Percentiles rank a stretch among this genome's conserved stretches.
Conservation (phyloP, 495 filamentous ascomycete genomes). For the Letharia columbiana region DNA sequence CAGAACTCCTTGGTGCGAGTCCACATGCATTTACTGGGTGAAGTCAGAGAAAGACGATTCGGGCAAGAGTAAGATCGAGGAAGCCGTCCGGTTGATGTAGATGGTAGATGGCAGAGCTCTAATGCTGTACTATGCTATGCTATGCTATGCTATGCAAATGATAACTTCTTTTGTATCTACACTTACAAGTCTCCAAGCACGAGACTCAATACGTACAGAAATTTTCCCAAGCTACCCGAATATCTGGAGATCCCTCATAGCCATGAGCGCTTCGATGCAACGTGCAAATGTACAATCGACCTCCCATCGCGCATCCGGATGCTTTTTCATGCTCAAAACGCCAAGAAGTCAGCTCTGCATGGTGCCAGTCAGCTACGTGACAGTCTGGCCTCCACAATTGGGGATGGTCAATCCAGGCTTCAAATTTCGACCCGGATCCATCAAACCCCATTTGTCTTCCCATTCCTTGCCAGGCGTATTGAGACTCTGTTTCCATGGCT, state of each 20-base stretch:
- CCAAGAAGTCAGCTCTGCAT: slow-evolving; percentile 3
- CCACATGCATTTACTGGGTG: slow-evolving; percentile 34
- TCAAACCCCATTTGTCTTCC: slow-evolving; percentile 95
- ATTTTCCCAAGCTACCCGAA: background rate
- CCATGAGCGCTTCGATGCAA: slow-evolving; percentile 5
- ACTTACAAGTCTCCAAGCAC: background rate
- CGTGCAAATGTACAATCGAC: slow-evolving; percentile 19
- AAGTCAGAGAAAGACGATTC: background rate
- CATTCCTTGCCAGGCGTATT: slow-evolving; percentile 64
- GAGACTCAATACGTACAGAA: background rate
- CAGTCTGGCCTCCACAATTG: slow-evolving; percentile 71
- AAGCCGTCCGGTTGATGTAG: background rate
- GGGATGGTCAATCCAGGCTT: slow-evolving; percentile 83
- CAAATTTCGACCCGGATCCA: slow-evolving; percentile 78
- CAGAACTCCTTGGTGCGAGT: slow-evolving; percentile 18
- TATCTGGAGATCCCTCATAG: background rate
- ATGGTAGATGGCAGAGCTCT: background rate
- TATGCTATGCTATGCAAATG: background rate
- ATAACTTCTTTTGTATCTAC: background rate
- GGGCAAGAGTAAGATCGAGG: background rate
- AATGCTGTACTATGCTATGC: background rate
- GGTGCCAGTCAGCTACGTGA: slow-evolving; percentile 23
- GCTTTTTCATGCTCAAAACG: slow-evolving; percentile 5
- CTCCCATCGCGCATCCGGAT: slow-evolving; percentile 20
- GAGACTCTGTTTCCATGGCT: slow-evolving; percentile 67